These are phyloP conservation scores for Epicoccum nigrum DNA, from an alignment of 2,329 filamentous ascomycete genomes.

Conservation along the genomic window DNA sequence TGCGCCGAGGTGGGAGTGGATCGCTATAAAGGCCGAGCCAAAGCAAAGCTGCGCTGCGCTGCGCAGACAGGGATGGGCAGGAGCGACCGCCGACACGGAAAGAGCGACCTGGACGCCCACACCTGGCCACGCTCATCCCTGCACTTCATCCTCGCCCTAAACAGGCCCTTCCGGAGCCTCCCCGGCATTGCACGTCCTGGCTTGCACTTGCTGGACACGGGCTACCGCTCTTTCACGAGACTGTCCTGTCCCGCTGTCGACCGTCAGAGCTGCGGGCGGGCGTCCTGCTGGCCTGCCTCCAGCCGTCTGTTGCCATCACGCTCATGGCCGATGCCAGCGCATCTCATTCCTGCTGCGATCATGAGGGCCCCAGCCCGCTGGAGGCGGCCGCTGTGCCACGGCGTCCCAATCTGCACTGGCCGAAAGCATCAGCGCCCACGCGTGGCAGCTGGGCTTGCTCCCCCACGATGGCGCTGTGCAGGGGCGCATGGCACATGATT, in stretches of 20 bases:
- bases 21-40: conserved; percentile 27
- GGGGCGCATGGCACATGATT: conserved; percentile 38
- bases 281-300: neutral
- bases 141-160: conserved; percentile 19
- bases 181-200: conserved; percentile 33
- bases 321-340: conserved; percentile 2
- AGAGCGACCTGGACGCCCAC: conserved; percentile 23
- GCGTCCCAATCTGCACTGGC: conserved; percentile 11
- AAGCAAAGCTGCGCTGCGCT: conserved; percentile 21
- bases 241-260: conserved; percentile 5
- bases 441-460: conserved; percentile 20
- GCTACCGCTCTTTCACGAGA: conserved; percentile 22
- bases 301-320: conserved; percentile 3
- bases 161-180: conserved; percentile 25
- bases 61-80: conserved; percentile 24
- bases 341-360: conserved; percentile 13
- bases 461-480: conserved; percentile 20
- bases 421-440: conserved; percentile 31
- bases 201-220: conserved; percentile 12
- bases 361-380: conserved; percentile 8
- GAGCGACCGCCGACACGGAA: conserved; percentile 27
- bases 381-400: conserved; percentile 7
- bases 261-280: conserved; percentile 8
- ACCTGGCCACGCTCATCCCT: conserved; percentile 23
- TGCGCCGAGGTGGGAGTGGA: conserved; percentile 25